Conservation (phyloP, 2,329 filamentous ascomycete species). For the Elsinoe batatas region DNA sequence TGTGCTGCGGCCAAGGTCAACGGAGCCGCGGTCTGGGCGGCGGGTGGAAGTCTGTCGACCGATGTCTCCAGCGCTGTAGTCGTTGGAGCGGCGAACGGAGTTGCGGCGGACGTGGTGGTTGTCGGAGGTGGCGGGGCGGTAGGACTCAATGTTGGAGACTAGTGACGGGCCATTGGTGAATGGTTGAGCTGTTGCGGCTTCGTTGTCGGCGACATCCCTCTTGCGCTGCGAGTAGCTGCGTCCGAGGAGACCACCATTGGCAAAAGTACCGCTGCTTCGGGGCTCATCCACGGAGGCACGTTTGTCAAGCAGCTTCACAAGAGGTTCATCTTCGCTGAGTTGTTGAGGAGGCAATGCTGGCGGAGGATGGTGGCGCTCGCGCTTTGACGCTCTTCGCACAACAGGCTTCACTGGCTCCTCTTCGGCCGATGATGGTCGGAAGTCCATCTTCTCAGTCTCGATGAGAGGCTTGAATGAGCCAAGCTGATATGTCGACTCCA, state of each 20-base stretch:
- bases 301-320: slow-evolving; percentile 22
- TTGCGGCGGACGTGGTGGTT: slow-evolving; percentile 20
- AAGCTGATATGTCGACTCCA: slow-evolving; percentile 48
- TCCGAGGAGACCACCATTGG: slow-evolving; percentile 39
- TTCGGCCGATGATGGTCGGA: slow-evolving; percentile 31
- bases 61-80: background rate
- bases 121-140: background rate
- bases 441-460: slow-evolving; percentile 51
- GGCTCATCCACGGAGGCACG: slow-evolving; percentile 18
- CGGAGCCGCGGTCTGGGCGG: slow-evolving; percentile 20
- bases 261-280: slow-evolving; percentile 30
- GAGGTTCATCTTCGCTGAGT: slow-evolving; percentile 27
- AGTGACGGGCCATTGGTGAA: slow-evolving; percentile 51
- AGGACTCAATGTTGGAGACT: slow-evolving; percentile 33
- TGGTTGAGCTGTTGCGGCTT: slow-evolving; percentile 29
- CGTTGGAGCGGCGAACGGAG: slow-evolving; percentile 25
- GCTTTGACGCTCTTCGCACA: slow-evolving; percentile 28
- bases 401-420: slow-evolving; percentile 11
- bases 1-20: slow-evolving; percentile 36
- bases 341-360: slow-evolving; percentile 21
- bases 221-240: slow-evolving; percentile 41
- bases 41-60: slow-evolving; percentile 14
- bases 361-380: slow-evolving; percentile 30
- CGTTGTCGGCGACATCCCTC: slow-evolving; percentile 29
- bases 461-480: slow-evolving; percentile 60